phyloP scores from a whole-genome alignment of 202 grass and related monocot species.

The Zizania palustris region DNA sequence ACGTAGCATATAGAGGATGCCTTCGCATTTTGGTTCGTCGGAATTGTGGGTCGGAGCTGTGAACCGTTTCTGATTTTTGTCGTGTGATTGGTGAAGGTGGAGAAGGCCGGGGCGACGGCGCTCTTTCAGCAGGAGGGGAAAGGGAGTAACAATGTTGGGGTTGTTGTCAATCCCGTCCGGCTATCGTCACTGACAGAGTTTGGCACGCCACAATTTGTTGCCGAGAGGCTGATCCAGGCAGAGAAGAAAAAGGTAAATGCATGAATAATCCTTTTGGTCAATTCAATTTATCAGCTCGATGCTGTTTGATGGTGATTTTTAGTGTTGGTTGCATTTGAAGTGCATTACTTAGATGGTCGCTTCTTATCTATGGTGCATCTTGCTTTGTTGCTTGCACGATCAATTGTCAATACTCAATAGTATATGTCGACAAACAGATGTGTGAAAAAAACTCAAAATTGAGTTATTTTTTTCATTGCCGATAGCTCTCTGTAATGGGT shows the following conservation, averaged over 20 bases:
- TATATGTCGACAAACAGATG: neutral
- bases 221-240: slow-evolving; percentile 80
- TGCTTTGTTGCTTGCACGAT: neutral
- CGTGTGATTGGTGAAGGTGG: slow-evolving; percentile 63
- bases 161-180: slow-evolving; percentile 85
- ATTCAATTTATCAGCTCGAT: slow-evolving; percentile 1
- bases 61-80: neutral
- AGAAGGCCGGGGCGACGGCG: slow-evolving; percentile 84
- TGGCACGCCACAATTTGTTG: slow-evolving; percentile 78
- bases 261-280: slow-evolving; percentile 6
- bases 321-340: neutral
- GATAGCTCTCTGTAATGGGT: neutral
- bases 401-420: neutral
- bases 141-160: slow-evolving; percentile 80
- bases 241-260: slow-evolving; percentile 83
- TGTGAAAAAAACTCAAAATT: slow-evolving; percentile 2
- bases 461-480: neutral
- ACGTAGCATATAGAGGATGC: neutral
- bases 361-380: neutral
- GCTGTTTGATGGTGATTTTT: neutral
- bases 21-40: neutral
- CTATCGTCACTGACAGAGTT: slow-evolving; percentile 81
- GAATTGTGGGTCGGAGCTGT: neutral
- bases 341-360: neutral
- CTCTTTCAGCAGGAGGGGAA: slow-evolving; percentile 78